Evolutionary conservation across 2,329 filamentous ascomycete genomes (phyloP), one percentile per base, ranked within the genome.

Genomic region (Parastagonospora nodorum): DNA sequence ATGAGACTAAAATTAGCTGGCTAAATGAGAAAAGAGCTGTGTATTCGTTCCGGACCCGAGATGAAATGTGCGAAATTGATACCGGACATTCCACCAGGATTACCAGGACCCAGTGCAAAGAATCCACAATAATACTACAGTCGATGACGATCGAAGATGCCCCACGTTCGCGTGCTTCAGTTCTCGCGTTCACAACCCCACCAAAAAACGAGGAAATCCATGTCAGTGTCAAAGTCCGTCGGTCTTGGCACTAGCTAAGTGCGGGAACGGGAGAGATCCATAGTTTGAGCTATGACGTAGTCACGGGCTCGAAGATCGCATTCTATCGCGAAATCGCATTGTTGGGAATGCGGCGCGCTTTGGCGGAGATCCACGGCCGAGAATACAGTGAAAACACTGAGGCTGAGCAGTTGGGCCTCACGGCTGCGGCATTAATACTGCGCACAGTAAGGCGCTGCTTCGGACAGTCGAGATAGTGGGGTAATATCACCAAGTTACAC

Each of bases 391-490:
- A 42, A 28, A 16, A 14, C 39, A 11, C 10, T 5, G 12, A 46
- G 19, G 14, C 14, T 38, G 38, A 50, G 41, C 16, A 11, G 32
- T 52, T 40, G 44, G 49, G 53, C 41, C 35, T n/a, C 9, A 14
- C 28, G 19, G 42, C 7, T 67, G 65, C 52, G 65, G 56, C 52
- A 68, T 67, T 65, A 68, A 67, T 67, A 48, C 40, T 45, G 40
- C 30, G 16, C 11, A 10, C 28, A 15, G 19, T 24, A 24, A 24
- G 27, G 29, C 41, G 40, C 14, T 45, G 31, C 45, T 52, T 42
- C 44, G 24, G 24, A 39, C n/a, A 16, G 14, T 16, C 40, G 15
- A n/a, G 31, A 16, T 30, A 33, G 57, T 48, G 42, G 38, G 38
- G 37, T 39, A 27, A 33, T 24, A 46, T 50, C 50, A 51, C 38